A percentile compares a stretch with the other conserved stretches of the same genome.
Conservation (phyloP, 108 stramenopile species). For the Pseudonitzschia pungens region DNA sequence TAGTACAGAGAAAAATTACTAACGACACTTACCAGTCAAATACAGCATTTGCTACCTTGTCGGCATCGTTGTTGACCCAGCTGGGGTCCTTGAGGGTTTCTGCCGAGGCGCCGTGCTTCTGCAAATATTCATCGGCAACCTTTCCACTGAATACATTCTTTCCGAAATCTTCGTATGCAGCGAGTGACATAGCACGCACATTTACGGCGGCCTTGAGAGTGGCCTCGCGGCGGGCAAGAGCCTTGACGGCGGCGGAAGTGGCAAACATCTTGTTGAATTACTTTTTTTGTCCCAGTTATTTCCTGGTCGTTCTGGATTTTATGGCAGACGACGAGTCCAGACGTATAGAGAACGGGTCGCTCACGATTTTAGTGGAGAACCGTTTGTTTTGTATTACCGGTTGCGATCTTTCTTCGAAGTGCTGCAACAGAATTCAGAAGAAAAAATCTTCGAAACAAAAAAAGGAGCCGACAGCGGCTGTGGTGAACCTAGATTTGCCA, state of each 20-base stretch:
- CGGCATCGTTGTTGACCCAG: constrained; percentile 81
- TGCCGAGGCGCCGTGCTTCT: constrained; percentile 80
- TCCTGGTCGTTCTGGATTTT: not conserved
- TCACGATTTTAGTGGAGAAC: not conserved
- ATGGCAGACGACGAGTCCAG: not conserved
- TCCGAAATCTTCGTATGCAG: constrained; percentile 87
- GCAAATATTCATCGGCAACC: constrained; percentile 87
- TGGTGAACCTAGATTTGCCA: not conserved
- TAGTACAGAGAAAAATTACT: not conserved
- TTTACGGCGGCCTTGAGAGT: constrained; percentile 17
- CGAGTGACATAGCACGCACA: constrained; percentile 58
- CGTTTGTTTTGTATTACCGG: not conserved
- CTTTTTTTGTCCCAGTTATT: not conserved
- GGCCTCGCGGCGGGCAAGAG: constrained; percentile 49
- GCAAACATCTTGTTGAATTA: constrained; percentile 54
- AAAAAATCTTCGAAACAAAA: constrained; percentile 1
- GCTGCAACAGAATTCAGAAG: constrained; percentile 2
- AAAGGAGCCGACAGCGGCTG: not conserved
- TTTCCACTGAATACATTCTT: constrained; percentile 85
- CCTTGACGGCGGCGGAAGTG: constrained; percentile 56
- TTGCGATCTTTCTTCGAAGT: not conserved
- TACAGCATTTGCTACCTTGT: constrained; percentile 87
- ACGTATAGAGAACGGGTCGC: not conserved
- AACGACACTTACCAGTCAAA: constrained; percentile 79
- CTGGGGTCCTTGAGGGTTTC: constrained; percentile 73